Percentiles rank a stretch among this genome's conserved stretches.
These are phyloP conservation scores for Pseudogymnoascus sp. DNA, from an alignment of 2,329 filamentous ascomycete genomes.

Conservation along the genomic window DNA sequence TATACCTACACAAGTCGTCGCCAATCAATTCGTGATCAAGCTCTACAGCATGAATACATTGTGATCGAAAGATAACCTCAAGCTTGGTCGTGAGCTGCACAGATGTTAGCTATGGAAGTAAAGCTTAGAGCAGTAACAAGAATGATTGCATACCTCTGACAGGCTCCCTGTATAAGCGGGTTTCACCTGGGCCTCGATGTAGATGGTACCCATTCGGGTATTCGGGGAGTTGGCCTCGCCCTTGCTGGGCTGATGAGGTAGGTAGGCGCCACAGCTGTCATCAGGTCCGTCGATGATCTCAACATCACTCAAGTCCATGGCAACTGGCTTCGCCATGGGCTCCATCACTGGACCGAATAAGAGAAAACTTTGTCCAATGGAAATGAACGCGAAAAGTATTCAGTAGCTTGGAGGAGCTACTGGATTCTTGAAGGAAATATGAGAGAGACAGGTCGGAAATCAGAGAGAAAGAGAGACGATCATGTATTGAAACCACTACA, in stretches of 20 bases:
- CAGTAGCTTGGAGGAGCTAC: not conserved
- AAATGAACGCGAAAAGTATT: not conserved
- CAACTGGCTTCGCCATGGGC: no score
- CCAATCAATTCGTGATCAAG: not conserved
- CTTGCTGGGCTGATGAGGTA: not conserved
- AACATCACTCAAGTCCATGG: not conserved
- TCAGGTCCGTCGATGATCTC: not conserved
- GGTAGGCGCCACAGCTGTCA: not conserved
- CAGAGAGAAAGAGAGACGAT: not conserved
- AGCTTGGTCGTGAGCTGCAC: not conserved
- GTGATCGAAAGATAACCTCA: not conserved
- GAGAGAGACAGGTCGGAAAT: not conserved
- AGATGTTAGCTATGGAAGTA: not conserved
- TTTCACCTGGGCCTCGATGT: conserved; percentile 2
- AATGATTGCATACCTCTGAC: not conserved
- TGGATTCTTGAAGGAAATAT: not conserved
- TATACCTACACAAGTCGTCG: not conserved
- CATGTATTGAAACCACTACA: not conserved
- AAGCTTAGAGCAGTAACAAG: not conserved
- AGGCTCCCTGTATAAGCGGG: not conserved
- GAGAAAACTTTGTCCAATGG: no score
- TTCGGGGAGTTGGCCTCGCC: not conserved
- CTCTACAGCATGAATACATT: not conserved
- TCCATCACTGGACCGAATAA: not conserved
- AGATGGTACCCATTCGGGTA: not conserved